Base-by-base conservation (phyloP, 495 filamentous ascomycete species). In the Staphylotrichum longicolle region DNA sequence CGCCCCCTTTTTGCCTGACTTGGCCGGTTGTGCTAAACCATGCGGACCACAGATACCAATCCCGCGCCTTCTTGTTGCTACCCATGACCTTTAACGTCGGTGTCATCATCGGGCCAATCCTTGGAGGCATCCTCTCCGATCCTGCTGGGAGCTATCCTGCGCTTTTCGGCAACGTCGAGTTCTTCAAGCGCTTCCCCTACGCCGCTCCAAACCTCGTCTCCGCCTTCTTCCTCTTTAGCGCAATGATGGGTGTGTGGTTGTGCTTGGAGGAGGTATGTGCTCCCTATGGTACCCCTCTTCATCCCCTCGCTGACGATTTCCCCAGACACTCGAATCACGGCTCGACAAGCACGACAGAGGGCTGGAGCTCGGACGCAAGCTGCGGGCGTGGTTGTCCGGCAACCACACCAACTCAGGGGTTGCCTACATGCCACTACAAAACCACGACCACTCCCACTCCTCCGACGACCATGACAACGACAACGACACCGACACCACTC, bases 31-130 rank as follows among this genome's bases (percentile, higher is more conserved):
- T 32, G n/a, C 56, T 74, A 56, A 76, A 54, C 12, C 0, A 1
- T 2, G 14, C 5, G 4, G 34, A 45, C 33, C n/a, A 27, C 27
- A 78, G 77, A 53, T 78, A 77, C 59, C 87, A 90, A 67, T 85
- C 83, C 7, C 76, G 85, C 5, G 87, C 86, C 44, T 89, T 90
- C 62, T 71, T 89, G 54, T 78, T 89, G 37, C 69, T 93, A 54
- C 89, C 87, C 1, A 87, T 89, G 81, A 85, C 83, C 6, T 93
- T 91, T 67, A 93, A 93, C 67, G 81, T 91, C 61, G 90, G 89
- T 3, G 81, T 88, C 39, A 85, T 92, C 58, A 83, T 91, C 64
- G 90, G 89, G n/a, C 87, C 86, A 66, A 79, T 89, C 9, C 77
- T 91, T 55, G 90, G 90, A 54, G 89, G 90, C 34, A 67, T 91